Percentiles rank a stretch among this genome's conserved stretches.
Evolutionary conservation across 2,329 filamentous ascomycete species (phyloP).

Genomic region (Arachnomyces sp.): DNA sequence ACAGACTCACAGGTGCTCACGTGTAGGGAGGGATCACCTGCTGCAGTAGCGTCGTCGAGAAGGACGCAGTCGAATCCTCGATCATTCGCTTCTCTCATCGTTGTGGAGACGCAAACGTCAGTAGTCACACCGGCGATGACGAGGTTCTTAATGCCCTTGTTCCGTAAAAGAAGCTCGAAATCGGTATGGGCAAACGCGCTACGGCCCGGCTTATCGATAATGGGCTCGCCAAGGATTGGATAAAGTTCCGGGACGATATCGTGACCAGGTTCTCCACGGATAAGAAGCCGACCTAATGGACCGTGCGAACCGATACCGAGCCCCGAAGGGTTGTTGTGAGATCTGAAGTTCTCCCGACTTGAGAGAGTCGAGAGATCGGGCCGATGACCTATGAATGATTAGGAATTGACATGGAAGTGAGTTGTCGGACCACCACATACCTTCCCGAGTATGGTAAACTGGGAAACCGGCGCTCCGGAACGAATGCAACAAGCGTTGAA

Average conservation of each 20-base stretch:
- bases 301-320: slow-evolving; percentile 47
- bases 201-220: slow-evolving; percentile 50
- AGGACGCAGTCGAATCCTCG: slow-evolving; percentile 48
- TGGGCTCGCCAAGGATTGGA: slow-evolving; percentile 40
- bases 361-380: slow-evolving; percentile 51
- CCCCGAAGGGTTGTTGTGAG: slow-evolving; percentile 43
- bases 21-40: slow-evolving; percentile 35
- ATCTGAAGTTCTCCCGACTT: slow-evolving; percentile 47
- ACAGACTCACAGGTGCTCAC: slow-evolving; percentile 36
- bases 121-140: slow-evolving; percentile 49
- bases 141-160: slow-evolving; percentile 46
- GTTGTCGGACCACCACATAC: slow-evolving; percentile 16
- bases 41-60: slow-evolving; percentile 43
- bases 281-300: slow-evolving; percentile 50
- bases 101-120: slow-evolving; percentile 49
- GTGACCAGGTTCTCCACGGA: slow-evolving; percentile 52
- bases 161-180: slow-evolving; percentile 45
- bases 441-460: slow-evolving; percentile 41
- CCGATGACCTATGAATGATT: slow-evolving; percentile 32
- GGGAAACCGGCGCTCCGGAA: slow-evolving; percentile 35
- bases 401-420: background rate
- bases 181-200: slow-evolving; percentile 50
- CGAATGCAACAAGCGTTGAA: slow-evolving; percentile 31
- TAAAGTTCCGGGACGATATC: slow-evolving; percentile 50
- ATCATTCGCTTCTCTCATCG: slow-evolving; percentile 51